Base-by-base conservation (phyloP, 176 grass and related monocot species). In the Triticum timopheevii region DNA sequence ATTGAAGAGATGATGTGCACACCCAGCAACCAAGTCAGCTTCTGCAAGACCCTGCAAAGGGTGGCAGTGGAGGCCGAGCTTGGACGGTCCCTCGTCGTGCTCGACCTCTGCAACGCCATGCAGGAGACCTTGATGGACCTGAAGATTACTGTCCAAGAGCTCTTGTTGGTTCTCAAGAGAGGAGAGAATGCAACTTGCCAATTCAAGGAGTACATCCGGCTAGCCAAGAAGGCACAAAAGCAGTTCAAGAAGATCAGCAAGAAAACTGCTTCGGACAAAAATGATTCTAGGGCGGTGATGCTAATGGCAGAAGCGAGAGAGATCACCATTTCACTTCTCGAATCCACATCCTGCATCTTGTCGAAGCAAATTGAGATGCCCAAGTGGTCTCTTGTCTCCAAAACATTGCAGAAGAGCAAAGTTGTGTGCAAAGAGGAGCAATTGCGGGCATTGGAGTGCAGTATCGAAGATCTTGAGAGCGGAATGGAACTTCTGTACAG, bases 11-110 rank as follows among this genome's bases (percentile, higher is more conserved):
- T 86, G 23, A 54, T 90, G 7, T 71, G 78, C 86, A 79, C 79
- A 42, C 87, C 77, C 1, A 80, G 88, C 80, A 94, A 80, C 83
- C 86, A 89, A 62, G 82, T 39, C 17, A 71, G 12, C 67, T 80
- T 94, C 39, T 80, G 68, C 22, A 67, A 79, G 5, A 11, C 30
- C 16, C 10, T 77, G 74, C 90, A 94, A 69, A 84, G 82, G 56
- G 87, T 80, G 35, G 81, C 64, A n/a, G 42, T 93, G 30, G 89
- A 96, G 75, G 66, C 72, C 35, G 89, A 91, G 69, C 84, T 91
- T 27, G 92, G 58, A 62, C 17, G 31, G 42, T 89, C 87, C 61
- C 66, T 94, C 6, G 42, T 70, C 50, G 82, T 89, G 70, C 45
- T 94, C 40, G 92, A 94, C 45, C 54, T 85, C 40, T 94, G 87